These are phyloP conservation scores for Alternaria incomplexa DNA, from an alignment of 2,329 filamentous ascomycete genomes.

Conservation along the genomic window DNA sequence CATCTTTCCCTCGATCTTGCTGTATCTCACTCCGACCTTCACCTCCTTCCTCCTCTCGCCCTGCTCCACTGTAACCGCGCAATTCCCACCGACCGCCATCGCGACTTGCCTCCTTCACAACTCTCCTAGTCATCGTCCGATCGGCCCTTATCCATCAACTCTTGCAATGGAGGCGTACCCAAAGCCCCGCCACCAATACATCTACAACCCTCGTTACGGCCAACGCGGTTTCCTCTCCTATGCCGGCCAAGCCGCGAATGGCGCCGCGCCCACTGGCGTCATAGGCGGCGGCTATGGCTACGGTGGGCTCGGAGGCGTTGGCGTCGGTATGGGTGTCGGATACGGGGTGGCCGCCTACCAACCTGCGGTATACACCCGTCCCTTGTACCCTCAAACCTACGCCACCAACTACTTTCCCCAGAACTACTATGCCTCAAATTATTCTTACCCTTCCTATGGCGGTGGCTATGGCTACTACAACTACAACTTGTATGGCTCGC, in stretches of 20 bases:
- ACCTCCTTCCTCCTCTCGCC: constrained; percentile 15
- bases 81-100: not conserved
- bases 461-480: constrained; percentile 34
- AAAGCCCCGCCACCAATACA: constrained; percentile 42
- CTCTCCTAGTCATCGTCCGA: not conserved
- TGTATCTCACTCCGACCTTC: constrained; percentile 9
- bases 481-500: constrained; percentile 30
- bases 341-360: constrained; percentile 26
- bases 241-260: constrained; percentile 35
- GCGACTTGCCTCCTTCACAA: not conserved
- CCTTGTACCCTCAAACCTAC: constrained; percentile 27
- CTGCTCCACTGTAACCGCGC: not conserved
- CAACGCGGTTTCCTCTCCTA: constrained; percentile 37
- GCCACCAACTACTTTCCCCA: constrained; percentile 15
- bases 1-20: constrained; percentile 7
- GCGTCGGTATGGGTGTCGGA: constrained; percentile 19
- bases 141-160: not conserved
- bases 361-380: constrained; percentile 34
- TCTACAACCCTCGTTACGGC: constrained; percentile 37
- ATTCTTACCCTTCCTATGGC: constrained; percentile 20
- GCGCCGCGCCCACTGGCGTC: constrained; percentile 31
- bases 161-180: constrained; percentile 29
- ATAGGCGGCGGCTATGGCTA: constrained; percentile 20
- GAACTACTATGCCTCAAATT: constrained; percentile 18
- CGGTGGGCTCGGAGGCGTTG: constrained; percentile 18